Percentiles rank a stretch among this genome's conserved stretches.
These are phyloP conservation scores for Apiospora phragmitis DNA, from an alignment of 2,329 filamentous ascomycete species.

Conservation along the genomic window DNA sequence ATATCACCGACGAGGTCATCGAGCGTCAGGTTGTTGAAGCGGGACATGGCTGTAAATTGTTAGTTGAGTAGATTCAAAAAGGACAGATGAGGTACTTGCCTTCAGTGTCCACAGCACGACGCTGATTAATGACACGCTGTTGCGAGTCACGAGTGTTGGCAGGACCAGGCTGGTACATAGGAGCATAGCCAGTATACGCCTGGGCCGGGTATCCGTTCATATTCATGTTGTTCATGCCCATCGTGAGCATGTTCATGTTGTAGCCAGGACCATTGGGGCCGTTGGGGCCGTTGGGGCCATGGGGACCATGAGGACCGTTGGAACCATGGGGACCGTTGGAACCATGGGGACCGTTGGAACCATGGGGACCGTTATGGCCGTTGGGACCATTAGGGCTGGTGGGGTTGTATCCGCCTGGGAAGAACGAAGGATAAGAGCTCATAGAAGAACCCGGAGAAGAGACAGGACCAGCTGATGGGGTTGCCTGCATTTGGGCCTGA, in stretches of 20 bases:
- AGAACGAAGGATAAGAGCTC: conserved; percentile 24
- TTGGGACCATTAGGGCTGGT: conserved; percentile 24
- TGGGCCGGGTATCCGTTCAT: conserved; percentile 57
- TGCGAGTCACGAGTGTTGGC: conserved; percentile 66
- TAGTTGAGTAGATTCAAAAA: conserved; percentile 23
- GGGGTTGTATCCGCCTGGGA: conserved; percentile 35
- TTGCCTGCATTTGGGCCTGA: conserved; percentile 27
- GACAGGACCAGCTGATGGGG: conserved; percentile 23
- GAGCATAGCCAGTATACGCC: conserved; percentile 58
- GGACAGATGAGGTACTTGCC: conserved; percentile 43
- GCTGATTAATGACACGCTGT: conserved; percentile 72
- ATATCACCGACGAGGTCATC: conserved; percentile 82
- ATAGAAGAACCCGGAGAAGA: conserved; percentile 16
- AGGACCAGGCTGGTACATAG: conserved; percentile 52
- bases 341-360: conserved; percentile 15
- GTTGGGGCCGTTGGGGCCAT: not conserved
- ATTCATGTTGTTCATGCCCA: conserved; percentile 68
- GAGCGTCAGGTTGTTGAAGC: conserved; percentile 80
- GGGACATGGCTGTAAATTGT: conserved; percentile 61
- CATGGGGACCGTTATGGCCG: not conserved
- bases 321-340: not conserved
- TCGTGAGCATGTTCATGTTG: conserved; percentile 61
- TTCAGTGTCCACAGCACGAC: conserved; percentile 73
- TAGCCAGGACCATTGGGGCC: conserved; percentile 28
- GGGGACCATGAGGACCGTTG: conserved; percentile 16